Evolutionary conservation across 2,329 filamentous ascomycete species (phyloP), one percentile per base, ranked within the genome.

Genomic region (Ophiostoma sp.): DNA sequence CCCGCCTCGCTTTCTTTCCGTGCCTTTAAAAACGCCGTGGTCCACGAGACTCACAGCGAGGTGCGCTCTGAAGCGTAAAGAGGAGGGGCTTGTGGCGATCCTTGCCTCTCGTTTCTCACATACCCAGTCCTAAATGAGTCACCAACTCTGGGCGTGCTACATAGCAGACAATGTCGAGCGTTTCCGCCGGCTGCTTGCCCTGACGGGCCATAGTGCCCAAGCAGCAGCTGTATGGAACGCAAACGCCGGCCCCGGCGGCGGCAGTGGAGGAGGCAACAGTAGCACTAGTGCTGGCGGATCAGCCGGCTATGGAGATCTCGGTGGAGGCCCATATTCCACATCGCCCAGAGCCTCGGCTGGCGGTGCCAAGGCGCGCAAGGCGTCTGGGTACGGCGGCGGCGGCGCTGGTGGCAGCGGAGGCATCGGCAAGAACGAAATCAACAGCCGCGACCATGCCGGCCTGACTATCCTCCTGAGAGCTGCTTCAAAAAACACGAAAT

Each of bases 161-260:
- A 90, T 96, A 84, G 90, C 97, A 87, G 91, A 97, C 85, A 93
- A 99, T 87, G 90, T 97, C 87, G 93, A 96, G 78, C 88, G 83
- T 77, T 98, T 99, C 85, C 90, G 91, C 82, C 90, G 89, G 82
- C 86, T 96, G 77, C 85, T 99, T 85, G 89, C 89, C 76, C 87
- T 87, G 78, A 84, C 89, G 80, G 83, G 84, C 76, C 84, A 84
- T 77, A 84, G 81, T 76, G 76, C 82, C 71, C 85, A 86, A 74
- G 76, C 81, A 69, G 76, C 81, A 70, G 79, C 71, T 41, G 72
- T 84, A 75, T 87, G 85, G 78, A 85, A 83, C 75, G 27, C 27
- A 27, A 27, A 27, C 27, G 27, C 27, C 27, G 27, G 27, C 27
- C 27, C 27, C 27, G 27, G 27, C 27, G 80, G 84, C 66, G 52